Base-by-base conservation (phyloP, 169 alveolate genomes). In the Eimeria praecox region DNA sequence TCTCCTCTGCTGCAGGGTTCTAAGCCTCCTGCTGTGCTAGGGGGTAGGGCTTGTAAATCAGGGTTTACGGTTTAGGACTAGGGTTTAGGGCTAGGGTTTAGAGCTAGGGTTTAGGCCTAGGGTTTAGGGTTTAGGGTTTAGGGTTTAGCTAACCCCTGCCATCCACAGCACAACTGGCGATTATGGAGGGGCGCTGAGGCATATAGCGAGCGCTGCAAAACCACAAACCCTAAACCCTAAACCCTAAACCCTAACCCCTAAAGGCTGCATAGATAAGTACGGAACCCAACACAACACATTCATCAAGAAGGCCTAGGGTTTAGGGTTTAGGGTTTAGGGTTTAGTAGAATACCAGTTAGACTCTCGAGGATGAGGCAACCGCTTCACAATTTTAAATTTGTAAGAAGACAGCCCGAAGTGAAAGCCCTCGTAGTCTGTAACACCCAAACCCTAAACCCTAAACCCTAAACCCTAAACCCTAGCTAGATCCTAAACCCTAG, bases 321-420 rank as follows among this genome's bases (percentile, higher is more conserved):
- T n/a, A n/a, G 46, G 90, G 59, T 27, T 80, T 80, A 24, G 66
- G 66, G 90, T 44, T 46, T 27, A 80, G 90, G 66, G 46, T 44
- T 27, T 22, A 38, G 20, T 1, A 4, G 49, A 85, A 56, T 38
- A 95, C 96, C 98, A 96, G 96, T 98, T 98, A 30, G 98, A 99
- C 97, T 99, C 99, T 44, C 99, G 99, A 24, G 97, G 98, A 87
- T 99, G 99, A 44, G 98, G 97, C 22, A 99, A 98, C 95, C 98
- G 96, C 71, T 97, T 96, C 86, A 98, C 98, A 18, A 98, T 97
- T 93, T 98, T 98, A 66, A 98, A 97, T 92, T 98, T 98, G 95
- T 98, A 98, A 30, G 98, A 97, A 35, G 98, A 96, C 82, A 97
- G 92, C 78, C 96, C 96, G 24, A 93, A 95, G 49, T 96, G 97